Evolutionary conservation across 2,329 filamentous ascomycete genomes (phyloP).

Genomic region (Aspergillus chevalieri): DNA sequence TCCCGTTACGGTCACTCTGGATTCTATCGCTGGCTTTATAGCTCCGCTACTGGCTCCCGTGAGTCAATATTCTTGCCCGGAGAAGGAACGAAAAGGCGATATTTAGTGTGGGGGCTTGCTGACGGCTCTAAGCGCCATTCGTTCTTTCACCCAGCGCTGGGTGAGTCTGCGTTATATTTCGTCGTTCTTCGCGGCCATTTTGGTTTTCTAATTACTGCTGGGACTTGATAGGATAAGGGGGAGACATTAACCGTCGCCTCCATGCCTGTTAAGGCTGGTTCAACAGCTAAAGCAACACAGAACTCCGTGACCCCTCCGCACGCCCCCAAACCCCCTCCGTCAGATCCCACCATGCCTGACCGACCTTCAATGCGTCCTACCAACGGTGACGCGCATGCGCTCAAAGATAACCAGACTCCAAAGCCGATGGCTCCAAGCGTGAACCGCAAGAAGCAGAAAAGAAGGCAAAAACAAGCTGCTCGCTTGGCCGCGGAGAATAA

Average conservation of each 20-base stretch:
- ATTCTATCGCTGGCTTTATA: constrained; percentile 4
- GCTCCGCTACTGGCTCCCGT: not conserved
- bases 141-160: not conserved
- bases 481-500: constrained; percentile 57
- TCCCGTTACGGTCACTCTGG: constrained; percentile 9
- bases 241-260: not conserved
- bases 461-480: constrained; percentile 74
- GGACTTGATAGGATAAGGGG: constrained; percentile 10
- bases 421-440: constrained; percentile 46
- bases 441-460: constrained; percentile 94
- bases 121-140: not conserved
- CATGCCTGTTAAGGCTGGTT: not conserved
- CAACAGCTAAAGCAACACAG: constrained; percentile 4
- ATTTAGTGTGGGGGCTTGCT: not conserved
- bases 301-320: constrained; percentile 12
- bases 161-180: not conserved
- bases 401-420: constrained; percentile 8
- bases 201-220: constrained; percentile 4
- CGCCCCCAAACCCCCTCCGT: constrained; percentile 11
- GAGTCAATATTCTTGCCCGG: not conserved
- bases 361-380: constrained; percentile 22
- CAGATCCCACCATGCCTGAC: constrained; percentile 24
- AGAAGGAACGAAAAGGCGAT: not conserved
- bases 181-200: not conserved
- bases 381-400: constrained; percentile 23